Evolutionary conservation across 1,139 yeast species (phyloP), one percentile per base, ranked within the genome.

Genomic region (Kurtzmaniella natalensis): DNA sequence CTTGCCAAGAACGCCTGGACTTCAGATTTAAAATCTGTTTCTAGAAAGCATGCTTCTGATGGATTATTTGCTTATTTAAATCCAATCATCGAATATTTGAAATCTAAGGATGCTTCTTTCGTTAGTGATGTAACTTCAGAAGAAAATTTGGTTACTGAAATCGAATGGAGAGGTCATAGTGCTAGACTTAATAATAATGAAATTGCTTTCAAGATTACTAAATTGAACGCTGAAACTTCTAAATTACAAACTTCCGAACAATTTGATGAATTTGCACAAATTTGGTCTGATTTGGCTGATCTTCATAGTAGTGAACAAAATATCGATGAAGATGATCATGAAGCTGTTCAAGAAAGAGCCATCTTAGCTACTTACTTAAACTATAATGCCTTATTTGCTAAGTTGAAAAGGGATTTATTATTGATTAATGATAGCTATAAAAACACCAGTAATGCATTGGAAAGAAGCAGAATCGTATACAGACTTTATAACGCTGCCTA

Each of bases 111-210:
- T 39, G 45, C 63, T 2, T 45, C 64, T 3, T 67, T 68, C 44
- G 64, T 76, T 13, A 58, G 64, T 4, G 64, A 62, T 38, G 45
- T 62, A 24, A 35, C 30, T 17, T 22, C 27, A 10, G 24, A 30
- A 13, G 55, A 51, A 9, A 48, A 57, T 22, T 50, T 67, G 34
- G 53, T 60, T 31, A 53, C 53, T 22, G 47, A 59, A 10, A 64
- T 88, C 30, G 50, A 61, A 24, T 89, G 96, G 96, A 72, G 94
- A 52, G 64, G 71, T 28, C 87, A 84, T 56, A 61, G 65, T n/a
- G 95, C 96, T 1, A 51, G 51, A 7, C 67, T 89, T 22, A 64
- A 69, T 43, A 85, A 85, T 45, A 83, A 85, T 33, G 92, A 86
- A 42, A 67, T 87, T 30, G 84, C 94, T 0, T 72, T 73, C 47